A percentile compares a stretch with the other conserved stretches of the same genome.
Evolutionary conservation across 495 filamentous ascomycete species (phyloP).

Genomic region (Aspergillus ellipticus): DNA sequence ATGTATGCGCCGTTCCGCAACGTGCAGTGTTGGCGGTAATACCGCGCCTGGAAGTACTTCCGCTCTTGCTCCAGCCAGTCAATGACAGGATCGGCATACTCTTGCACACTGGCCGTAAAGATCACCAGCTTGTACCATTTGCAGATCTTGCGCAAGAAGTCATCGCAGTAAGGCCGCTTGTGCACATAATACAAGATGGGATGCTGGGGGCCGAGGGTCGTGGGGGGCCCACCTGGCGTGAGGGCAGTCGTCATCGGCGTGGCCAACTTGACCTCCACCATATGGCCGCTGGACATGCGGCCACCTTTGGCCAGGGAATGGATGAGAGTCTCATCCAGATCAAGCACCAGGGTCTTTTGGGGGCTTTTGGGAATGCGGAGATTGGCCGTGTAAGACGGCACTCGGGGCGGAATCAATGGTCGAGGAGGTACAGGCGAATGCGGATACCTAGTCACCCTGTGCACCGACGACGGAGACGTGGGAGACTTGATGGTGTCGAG

Average conservation of each 20-base stretch:
- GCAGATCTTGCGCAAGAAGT: slow-evolving; percentile 89
- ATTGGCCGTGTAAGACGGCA: slow-evolving; percentile 71
- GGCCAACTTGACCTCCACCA: slow-evolving; percentile 95
- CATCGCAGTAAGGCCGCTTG: slow-evolving; percentile 94
- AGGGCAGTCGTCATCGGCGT: slow-evolving; percentile 56
- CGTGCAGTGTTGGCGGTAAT: slow-evolving; percentile 96
- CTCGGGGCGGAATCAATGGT: slow-evolving; percentile 79
- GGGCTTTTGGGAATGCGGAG: slow-evolving; percentile 42
- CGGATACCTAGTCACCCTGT: slow-evolving; percentile 77
- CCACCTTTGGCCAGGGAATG: slow-evolving; percentile 96
- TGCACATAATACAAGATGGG: slow-evolving; percentile 99
- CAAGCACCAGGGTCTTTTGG: slow-evolving; percentile 90
- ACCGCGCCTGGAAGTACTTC: slow-evolving; percentile 88
- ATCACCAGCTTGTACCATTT: slow-evolving; percentile 99
- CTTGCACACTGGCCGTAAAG: slow-evolving; percentile 96
- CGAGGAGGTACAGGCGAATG: slow-evolving; percentile 83
- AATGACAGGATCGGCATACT: slow-evolving; percentile 98
- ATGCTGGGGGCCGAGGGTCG: slow-evolving; percentile 76
- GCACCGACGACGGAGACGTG: slow-evolving; percentile 73
- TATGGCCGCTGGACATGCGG: slow-evolving; percentile 92
- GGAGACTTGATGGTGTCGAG: slow-evolving; percentile 72
- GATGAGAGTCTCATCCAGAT: slow-evolving; percentile 95
- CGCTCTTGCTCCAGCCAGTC: slow-evolving; percentile 97
- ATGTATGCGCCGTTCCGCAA: slow-evolving; percentile 93
- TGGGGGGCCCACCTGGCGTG: slow-evolving; percentile 56